Evolutionary conservation across 2,329 filamentous ascomycete species (phyloP).

Genomic region (Phaeoacremonium minimum): DNA sequence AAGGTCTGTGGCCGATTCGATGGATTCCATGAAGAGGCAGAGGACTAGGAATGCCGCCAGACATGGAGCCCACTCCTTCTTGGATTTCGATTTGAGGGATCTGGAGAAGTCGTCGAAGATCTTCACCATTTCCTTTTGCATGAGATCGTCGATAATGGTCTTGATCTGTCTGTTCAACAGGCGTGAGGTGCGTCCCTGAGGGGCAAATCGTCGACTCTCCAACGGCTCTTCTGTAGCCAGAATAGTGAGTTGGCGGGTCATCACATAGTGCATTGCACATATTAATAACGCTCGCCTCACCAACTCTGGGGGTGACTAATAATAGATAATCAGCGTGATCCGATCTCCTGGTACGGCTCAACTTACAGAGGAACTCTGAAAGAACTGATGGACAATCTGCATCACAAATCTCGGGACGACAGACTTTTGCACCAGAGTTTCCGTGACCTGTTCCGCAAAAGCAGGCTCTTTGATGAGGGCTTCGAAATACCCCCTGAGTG

Average conservation of each 20-base stretch:
- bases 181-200: slow-evolving; percentile 34
- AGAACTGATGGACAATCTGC: slow-evolving; percentile 42
- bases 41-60: slow-evolving; percentile 52
- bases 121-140: slow-evolving; percentile 43
- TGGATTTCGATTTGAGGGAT: slow-evolving; percentile 49
- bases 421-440: slow-evolving; percentile 37
- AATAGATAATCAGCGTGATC: too few species aligned
- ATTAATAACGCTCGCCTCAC: slow-evolving; percentile 49
- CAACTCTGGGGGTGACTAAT: too few species aligned
- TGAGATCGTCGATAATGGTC: slow-evolving; percentile 49
- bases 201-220: slow-evolving; percentile 18
- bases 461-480: slow-evolving; percentile 39
- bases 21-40: slow-evolving; percentile 55
- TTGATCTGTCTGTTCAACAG: slow-evolving; percentile 55
- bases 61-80: slow-evolving; percentile 52
- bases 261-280: slow-evolving; percentile 53
- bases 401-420: slow-evolving; percentile 41
- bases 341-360: too few species aligned
- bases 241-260: slow-evolving; percentile 50
- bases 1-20: slow-evolving; percentile 47
- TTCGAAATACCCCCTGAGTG: slow-evolving; percentile 45
- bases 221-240: slow-evolving; percentile 37
- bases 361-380: slow-evolving; percentile 37
- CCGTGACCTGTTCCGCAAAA: slow-evolving; percentile 47
- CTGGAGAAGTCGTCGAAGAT: slow-evolving; percentile 50